Conservation (phyloP, 305 asterid species). For the Fraxinus sp. region DNA sequence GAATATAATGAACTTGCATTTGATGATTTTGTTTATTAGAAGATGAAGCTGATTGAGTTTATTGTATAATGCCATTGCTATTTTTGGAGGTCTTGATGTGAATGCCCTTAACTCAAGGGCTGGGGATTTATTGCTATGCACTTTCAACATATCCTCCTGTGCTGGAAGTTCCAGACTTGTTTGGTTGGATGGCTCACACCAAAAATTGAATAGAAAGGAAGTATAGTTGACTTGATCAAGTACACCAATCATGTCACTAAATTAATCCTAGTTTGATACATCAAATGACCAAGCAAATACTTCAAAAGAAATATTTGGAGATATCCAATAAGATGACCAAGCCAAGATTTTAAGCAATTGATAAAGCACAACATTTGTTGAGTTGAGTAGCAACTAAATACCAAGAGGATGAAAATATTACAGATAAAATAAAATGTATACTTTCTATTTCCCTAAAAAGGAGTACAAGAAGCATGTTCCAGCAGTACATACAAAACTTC, state of each 20-base stretch:
- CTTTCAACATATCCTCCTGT: background rate
- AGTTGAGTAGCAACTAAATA: background rate
- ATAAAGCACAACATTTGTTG: background rate
- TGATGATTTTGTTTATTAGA: background rate
- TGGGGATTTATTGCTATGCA: background rate
- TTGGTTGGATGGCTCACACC: background rate
- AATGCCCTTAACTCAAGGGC: background rate
- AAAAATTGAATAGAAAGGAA: background rate
- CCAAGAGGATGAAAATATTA: background rate
- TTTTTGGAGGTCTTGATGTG: background rate
- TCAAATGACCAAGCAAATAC: background rate
- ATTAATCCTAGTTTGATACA: background rate
- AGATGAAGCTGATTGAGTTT: background rate
- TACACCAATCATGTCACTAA: background rate
- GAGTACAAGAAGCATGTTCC: background rate
- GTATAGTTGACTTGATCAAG: background rate
- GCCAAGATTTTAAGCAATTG: background rate
- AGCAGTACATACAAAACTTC: background rate
- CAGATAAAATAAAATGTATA: background rate
- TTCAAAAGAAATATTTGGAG: background rate
- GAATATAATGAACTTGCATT: conserved; percentile 4
- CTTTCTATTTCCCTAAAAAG: background rate
- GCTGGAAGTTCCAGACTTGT: background rate
- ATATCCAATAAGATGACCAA: background rate
- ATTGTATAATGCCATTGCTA: background rate